Conservation (phyloP, 495 filamentous ascomycete genomes). For the Cenococcum geophilum region DNA sequence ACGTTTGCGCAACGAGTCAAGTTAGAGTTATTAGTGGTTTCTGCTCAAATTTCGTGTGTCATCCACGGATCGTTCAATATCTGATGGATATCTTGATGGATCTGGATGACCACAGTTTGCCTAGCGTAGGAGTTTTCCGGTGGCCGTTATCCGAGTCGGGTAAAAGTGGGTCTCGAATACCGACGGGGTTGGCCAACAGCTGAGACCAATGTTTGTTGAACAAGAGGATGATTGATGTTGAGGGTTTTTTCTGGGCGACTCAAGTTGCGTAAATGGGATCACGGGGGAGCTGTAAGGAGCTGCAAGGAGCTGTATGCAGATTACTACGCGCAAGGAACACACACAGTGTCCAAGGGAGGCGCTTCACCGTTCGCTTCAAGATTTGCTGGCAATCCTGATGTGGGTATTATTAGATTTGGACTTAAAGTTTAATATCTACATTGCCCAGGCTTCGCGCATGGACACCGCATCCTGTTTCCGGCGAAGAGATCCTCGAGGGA, state of each 20-base stretch:
- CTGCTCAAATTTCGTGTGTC: not conserved
- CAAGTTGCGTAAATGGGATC: no score
- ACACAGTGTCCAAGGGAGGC: not conserved
- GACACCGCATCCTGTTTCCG: not conserved
- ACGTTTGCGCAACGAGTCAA: not conserved
- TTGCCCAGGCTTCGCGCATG: not conserved
- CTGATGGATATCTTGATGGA: not conserved
- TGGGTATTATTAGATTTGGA: slow-evolving; percentile 4
- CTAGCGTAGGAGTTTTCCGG: not conserved
- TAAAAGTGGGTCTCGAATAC: not conserved
- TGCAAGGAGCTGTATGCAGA: not conserved
- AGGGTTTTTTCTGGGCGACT: not conserved
- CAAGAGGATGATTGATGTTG: not conserved
- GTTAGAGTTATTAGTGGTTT: not conserved
- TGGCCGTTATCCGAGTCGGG: not conserved
- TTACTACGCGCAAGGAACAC: slow-evolving; percentile 1
- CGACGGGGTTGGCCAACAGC: not conserved
- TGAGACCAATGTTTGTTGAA: not conserved
- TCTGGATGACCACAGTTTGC: not conserved
- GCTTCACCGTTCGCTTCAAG: not conserved
- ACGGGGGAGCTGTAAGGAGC: not conserved
- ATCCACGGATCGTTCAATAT: not conserved
- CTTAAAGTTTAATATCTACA: slow-evolving; percentile 3
- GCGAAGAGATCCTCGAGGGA: not conserved
- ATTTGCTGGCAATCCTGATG: not conserved